A percentile compares a stretch with the other conserved stretches of the same genome.
Conservation (phyloP, 2,329 filamentous ascomycete species). For the Bretziella fagacearum region DNA sequence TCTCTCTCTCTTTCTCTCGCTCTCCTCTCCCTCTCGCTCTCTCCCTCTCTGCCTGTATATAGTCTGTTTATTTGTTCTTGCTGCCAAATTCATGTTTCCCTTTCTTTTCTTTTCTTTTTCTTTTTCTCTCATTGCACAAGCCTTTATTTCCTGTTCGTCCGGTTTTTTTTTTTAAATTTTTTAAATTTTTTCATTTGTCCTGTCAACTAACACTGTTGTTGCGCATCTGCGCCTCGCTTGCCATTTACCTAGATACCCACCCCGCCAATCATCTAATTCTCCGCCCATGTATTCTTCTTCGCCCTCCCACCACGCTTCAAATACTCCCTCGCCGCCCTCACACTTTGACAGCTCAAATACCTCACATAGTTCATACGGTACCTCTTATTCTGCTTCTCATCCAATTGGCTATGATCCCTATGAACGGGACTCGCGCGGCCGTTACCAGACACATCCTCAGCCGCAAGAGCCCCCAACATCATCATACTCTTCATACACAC, state of each 20-base stretch:
- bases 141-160: background rate
- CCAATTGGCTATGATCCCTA: background rate
- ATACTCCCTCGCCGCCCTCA: conserved; percentile 7
- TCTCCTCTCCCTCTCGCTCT: no score
- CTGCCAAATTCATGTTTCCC: no score
- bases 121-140: no score
- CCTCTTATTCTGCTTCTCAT: background rate
- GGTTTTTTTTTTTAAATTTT: background rate
- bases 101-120: no score
- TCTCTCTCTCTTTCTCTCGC: background rate
- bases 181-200: background rate
- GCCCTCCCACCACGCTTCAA: conserved; percentile 2
- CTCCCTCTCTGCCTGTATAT: no score
- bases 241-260: conserved; percentile 2
- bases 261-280: conserved; percentile 8
- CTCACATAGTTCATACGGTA: conserved; percentile 6
- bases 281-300: conserved; percentile 13
- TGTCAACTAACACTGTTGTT: background rate
- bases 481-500: background rate
- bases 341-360: conserved; percentile 8
- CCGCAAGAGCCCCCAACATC: background rate
- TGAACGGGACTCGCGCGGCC: background rate
- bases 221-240: background rate
- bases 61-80: no score
- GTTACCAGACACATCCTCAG: background rate